These are phyloP conservation scores for Dicorynia guianensis DNA, from an alignment of 306 rosid genomes.

Conservation along the genomic window DNA sequence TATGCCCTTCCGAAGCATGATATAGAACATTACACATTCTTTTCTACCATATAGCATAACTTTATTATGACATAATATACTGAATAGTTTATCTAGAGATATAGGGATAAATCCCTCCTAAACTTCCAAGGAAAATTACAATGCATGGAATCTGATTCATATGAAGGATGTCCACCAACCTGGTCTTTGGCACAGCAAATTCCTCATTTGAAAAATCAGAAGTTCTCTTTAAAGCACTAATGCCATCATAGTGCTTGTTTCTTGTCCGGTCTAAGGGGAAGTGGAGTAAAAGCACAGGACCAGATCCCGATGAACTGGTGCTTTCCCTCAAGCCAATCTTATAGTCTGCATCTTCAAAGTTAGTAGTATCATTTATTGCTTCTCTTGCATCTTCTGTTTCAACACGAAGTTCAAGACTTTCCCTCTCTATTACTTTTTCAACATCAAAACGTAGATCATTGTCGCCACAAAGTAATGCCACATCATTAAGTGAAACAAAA, in stretches of 20 bases:
- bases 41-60: neutral
- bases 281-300: conserved; percentile 72
- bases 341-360: conserved; percentile 31
- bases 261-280: conserved; percentile 53
- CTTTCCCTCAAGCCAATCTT: conserved; percentile 56
- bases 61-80: neutral
- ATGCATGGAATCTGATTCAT: neutral
- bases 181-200: conserved; percentile 42
- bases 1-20: neutral
- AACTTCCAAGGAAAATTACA: conserved; percentile 29
- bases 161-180: conserved; percentile 53
- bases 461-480: conserved; percentile 67
- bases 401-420: conserved; percentile 50
- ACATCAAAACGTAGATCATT: conserved; percentile 63
- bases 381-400: conserved; percentile 33
- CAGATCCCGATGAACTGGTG: conserved; percentile 55
- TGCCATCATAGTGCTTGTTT: conserved; percentile 30
- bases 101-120: conserved; percentile 6
- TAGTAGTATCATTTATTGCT: neutral
- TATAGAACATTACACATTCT: neutral
- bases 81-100: neutral
- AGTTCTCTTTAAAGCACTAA: conserved; percentile 29
- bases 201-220: conserved; percentile 31
- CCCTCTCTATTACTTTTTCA: conserved; percentile 71
- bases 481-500: conserved; percentile 67